Percentiles rank a stretch among this genome's conserved stretches.
Evolutionary conservation across 768 basidiomycete species (phyloP).

Genomic region (Tubosaeta brunneosetosa): DNA sequence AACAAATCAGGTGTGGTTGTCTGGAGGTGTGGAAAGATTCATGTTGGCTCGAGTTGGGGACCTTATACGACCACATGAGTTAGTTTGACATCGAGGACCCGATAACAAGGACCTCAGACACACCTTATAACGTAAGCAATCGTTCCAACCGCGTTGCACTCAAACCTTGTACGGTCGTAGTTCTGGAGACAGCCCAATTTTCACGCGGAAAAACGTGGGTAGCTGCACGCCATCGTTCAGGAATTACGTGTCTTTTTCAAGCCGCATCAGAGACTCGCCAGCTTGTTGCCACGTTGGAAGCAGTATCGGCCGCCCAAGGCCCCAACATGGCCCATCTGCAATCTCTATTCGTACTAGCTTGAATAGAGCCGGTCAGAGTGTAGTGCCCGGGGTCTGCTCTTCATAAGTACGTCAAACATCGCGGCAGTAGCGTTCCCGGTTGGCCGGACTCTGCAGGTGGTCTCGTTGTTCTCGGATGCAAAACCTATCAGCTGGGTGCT

Average conservation of each 20-base stretch:
- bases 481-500: not conserved
- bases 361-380: not conserved
- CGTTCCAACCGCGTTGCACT: not conserved
- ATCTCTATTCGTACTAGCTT: not conserved
- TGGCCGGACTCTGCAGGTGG: not conserved
- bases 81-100: conserved; percentile 24
- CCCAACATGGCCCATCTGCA: not conserved
- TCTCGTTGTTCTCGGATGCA: not conserved
- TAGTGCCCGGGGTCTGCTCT: conserved; percentile 15
- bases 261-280: not conserved
- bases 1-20: conserved; percentile 29
- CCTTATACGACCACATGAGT: conserved; percentile 48
- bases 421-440: not conserved
- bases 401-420: conserved; percentile 23
- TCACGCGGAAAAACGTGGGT: conserved; percentile 5
- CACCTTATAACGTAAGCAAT: conserved; percentile 19
- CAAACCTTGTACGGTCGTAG: not conserved
- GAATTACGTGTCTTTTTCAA: conserved; percentile 5
- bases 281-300: conserved; percentile 2
- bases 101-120: conserved; percentile 27
- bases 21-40: conserved; percentile 42
- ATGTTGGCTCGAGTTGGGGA: conserved; percentile 49
- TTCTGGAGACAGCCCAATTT: not conserved
- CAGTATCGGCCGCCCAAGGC: conserved; percentile 5
- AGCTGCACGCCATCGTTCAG: conserved; percentile 1